These are phyloP conservation scores for Tilletia setariae DNA, from an alignment of 1,284 basidiomycete species.

Conservation along the genomic window DNA sequence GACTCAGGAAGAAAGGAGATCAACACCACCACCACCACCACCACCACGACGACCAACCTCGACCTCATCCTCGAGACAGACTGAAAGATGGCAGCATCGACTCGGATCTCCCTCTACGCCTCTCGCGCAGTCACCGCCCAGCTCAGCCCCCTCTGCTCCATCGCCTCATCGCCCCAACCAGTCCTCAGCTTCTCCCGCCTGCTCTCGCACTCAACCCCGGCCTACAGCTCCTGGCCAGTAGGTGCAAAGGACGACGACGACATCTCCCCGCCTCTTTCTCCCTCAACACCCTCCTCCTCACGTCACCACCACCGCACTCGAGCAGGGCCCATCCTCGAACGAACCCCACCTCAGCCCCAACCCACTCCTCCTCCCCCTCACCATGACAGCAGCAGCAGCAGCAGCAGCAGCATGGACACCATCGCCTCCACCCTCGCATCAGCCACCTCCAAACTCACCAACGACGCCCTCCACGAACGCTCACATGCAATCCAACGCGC, in stretches of 20 bases:
- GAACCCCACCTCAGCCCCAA: not conserved
- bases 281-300: constrained; percentile 5
- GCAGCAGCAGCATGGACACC: too few relatives aligned
- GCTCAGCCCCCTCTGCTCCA: not conserved
- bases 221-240: constrained; percentile 31
- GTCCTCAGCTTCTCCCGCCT: not conserved
- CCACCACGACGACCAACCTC: too few relatives aligned
- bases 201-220: constrained; percentile 18
- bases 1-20: too few relatives aligned
- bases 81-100: not conserved
- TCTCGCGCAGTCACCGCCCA: not conserved
- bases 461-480: not conserved
- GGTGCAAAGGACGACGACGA: constrained; percentile 16
- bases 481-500: not conserved
- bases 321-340: constrained; percentile 11
- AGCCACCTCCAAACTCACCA: not conserved
- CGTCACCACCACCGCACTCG: constrained; percentile 4
- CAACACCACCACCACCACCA: too few relatives aligned
- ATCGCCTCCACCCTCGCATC: too few relatives aligned
- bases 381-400: not conserved
- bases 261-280: too few relatives aligned
- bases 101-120: not conserved
- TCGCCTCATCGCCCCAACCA: too few relatives aligned
- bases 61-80: not conserved
- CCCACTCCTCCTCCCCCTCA: not conserved